These are phyloP conservation scores for Selaginella moellendorffii DNA, from an alignment of 75 land plant species.

Conservation along the genomic window DNA sequence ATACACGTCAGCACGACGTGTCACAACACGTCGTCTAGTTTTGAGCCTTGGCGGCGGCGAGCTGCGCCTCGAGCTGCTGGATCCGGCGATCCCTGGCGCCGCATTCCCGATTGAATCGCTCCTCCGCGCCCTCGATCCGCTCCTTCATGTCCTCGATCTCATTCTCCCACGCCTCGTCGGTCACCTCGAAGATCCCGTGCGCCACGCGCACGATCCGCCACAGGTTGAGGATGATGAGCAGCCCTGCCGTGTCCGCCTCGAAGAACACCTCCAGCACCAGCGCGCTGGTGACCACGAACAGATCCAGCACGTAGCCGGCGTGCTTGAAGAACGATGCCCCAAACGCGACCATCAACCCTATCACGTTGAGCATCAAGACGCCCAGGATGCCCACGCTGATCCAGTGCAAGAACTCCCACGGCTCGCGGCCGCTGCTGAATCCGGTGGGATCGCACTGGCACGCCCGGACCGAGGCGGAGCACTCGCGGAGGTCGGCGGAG, in stretches of 20 bases:
- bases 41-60: not conserved
- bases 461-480: conserved; percentile 14
- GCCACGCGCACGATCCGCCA: conserved; percentile 65
- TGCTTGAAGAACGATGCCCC: conserved; percentile 35
- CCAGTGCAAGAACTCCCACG: conserved; percentile 38
- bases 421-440: conserved; percentile 7
- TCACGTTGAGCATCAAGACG: conserved; percentile 24
- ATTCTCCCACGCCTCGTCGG: conserved; percentile 53
- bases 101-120: conserved; percentile 3
- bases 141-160: conserved; percentile 26
- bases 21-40: not conserved
- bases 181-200: conserved; percentile 57
- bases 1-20: no score
- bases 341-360: conserved; percentile 29
- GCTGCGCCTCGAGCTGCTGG: conserved; percentile 10
- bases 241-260: conserved; percentile 35
- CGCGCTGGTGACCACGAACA: conserved; percentile 37
- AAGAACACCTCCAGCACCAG: conserved; percentile 33
- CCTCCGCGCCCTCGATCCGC: conserved; percentile 25
- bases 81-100: conserved; percentile 19
- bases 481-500: conserved; percentile 15
- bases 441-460: conserved; percentile 15
- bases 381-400: conserved; percentile 26
- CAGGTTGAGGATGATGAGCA: conserved; percentile 42
- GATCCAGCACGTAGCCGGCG: conserved; percentile 42